Evolutionary conservation across 2,329 filamentous ascomycete species (phyloP).

Genomic region (Beauveria caledonica): DNA sequence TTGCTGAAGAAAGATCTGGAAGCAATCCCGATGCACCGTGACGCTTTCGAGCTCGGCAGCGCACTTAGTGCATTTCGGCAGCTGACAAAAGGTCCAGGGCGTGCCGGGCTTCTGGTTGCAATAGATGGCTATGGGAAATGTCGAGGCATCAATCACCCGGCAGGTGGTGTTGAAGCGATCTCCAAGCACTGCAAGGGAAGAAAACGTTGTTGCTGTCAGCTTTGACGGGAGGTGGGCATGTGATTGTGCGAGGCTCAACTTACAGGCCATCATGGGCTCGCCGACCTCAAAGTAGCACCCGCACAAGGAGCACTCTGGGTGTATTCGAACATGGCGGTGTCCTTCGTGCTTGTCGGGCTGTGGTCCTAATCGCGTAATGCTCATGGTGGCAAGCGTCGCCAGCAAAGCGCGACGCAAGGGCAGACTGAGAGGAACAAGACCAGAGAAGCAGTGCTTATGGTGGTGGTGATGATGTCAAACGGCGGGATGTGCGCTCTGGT

Average conservation of each 20-base stretch:
- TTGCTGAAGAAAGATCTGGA: conserved; percentile 1
- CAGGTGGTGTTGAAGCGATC: background rate
- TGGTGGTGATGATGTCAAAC: too few relatives aligned
- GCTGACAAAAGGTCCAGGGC: conserved; percentile 2
- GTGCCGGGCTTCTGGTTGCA: conserved; percentile 5
- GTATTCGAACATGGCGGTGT: conserved; percentile 7
- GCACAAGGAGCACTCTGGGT: conserved; percentile 6
- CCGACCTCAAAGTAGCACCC: conserved; percentile 6
- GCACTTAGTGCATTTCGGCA: background rate
- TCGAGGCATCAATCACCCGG: conserved; percentile 2
- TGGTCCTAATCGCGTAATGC: background rate
- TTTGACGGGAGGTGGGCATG: background rate
- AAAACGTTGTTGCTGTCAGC: background rate
- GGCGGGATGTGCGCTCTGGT: too few relatives aligned
- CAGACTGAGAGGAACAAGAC: background rate
- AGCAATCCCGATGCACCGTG: conserved; percentile 4
- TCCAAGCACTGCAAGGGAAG: background rate
- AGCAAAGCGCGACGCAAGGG: background rate
- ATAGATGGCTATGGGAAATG: conserved; percentile 5
- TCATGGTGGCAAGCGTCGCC: background rate
- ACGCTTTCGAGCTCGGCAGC: background rate
- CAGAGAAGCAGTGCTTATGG: too few relatives aligned
- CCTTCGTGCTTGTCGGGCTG: background rate
- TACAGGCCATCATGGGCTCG: conserved; percentile 5
- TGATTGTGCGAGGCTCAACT: background rate